Evolutionary conservation across 371 early-diverging fungal genomes (phyloP), one percentile per base, ranked within the genome.

Genomic region (Coemansia sp.): DNA sequence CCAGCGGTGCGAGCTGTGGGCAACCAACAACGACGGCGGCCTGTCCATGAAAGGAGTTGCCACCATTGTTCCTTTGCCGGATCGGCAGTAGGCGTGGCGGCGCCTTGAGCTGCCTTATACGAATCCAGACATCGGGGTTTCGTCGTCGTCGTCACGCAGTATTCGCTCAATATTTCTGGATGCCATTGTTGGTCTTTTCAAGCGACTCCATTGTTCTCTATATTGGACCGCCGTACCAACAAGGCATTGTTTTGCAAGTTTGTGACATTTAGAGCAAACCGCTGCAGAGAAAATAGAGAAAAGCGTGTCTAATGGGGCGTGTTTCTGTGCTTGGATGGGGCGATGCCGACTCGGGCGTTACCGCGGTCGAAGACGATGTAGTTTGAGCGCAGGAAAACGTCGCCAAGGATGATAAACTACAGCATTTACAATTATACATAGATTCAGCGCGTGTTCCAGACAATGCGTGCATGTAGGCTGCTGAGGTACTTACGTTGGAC

Each of bases 21-120:
- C 85, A 5, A 77, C 78, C 36, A 85, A 88, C 70, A 68, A 83
- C n/a, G 57, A 82, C 11, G 88, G 85, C 3, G 82, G 85, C 16
- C 55, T 90, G 55, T 85, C 90, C 41, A 90, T 90, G 82, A 86
- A 84, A 58, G 92, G 91, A 11, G 86, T 84, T 11, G 78, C 78
- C 14, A 78, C 77, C 4, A 48, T 77, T 61, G 69, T 69, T 53
- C 72, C 70, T 12, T 31, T 61, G 51, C 12, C 49, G n/a, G 10
- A 9, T 50, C 33, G 4, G 41, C 57, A 57, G 57, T 57, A 57
- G 43, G n/a, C 12, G 56, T 55, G 41, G 30, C 55, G 33, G 38
- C 5, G 5, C 51, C 31, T 51, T 31, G 33, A 33, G 30, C 30
- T 5, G 34, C 30, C 5, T 40, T 33, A 16, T 20, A 36, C 38